Conservation (phyloP, 225 moss, liverwort and hornwort species). For the Takakia lepidozioides region DNA sequence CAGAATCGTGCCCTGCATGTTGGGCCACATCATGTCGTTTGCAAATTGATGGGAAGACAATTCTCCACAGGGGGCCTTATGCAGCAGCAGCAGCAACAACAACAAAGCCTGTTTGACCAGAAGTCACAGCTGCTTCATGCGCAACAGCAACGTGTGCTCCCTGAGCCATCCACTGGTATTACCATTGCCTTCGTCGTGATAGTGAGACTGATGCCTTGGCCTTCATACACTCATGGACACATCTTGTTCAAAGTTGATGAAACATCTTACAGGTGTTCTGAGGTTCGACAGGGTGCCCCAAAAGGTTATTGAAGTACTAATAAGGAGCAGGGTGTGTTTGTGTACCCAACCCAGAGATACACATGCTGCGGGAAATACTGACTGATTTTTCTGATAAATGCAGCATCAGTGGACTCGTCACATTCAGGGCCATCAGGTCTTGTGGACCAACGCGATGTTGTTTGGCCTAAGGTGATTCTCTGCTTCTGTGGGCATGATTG, state of each 20-base stretch:
- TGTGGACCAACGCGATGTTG: constrained; percentile 43
- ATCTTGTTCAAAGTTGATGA: too few species aligned
- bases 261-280: too few species aligned
- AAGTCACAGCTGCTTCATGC: constrained; percentile 8
- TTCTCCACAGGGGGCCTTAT: constrained; percentile 34
- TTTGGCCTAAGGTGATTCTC: constrained; percentile 42
- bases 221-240: too few species aligned
- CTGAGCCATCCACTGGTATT: constrained; percentile 73
- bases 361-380: too few species aligned
- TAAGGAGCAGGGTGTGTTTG: too few species aligned
- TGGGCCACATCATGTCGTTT: too few species aligned
- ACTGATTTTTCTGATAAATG: not conserved
- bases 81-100: constrained; percentile 21
- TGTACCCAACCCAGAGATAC: too few species aligned
- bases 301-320: too few species aligned
- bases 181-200: not conserved
- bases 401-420: constrained; percentile 56
- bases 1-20: too few species aligned
- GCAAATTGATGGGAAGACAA: too few species aligned
- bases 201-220: not conserved
- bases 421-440: constrained; percentile 20
- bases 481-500: too few species aligned
- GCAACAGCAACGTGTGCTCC: constrained; percentile 56
- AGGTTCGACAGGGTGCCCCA: too few species aligned
- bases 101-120: constrained; percentile 6